Evolutionary conservation across 1,284 basidiomycete species (phyloP), one percentile per base, ranked within the genome.

Genomic region (Leccinum cinnamomeum): DNA sequence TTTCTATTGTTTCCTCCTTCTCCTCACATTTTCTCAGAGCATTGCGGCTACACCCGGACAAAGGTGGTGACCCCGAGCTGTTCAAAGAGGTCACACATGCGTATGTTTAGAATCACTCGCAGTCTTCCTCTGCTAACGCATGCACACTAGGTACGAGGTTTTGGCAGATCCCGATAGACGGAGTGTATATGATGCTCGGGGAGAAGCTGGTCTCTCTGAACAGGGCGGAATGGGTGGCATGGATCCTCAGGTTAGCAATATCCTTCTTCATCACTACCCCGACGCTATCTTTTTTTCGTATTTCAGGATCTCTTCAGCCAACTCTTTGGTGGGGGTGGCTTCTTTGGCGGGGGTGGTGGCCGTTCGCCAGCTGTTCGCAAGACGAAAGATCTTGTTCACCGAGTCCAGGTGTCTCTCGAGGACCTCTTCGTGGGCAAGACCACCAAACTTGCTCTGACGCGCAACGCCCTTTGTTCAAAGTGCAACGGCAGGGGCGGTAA

Each of bases 391-490:
- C 92, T 99, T 68, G 92, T 98, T 10, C 97, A 99, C 81, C 93
- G 96, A 64, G 94, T 99, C 70, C 87, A 92, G 73, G 97, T 98
- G 71, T 89, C 95, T 50, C 89, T 99, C 70, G 97, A 99, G 79
- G 97, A 99, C 77, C 87, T 99, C 8, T 99, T 98, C 88, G 94
- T 92, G 77, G 97, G 97, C 79, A 99, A 99, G 81, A 94, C 95
- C 5, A 95, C 96, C 60, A 99, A 99, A 80, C 91, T 99, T 60
- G 94, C 97, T 37, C 85, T 99, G 50, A 98, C 96, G 57, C 94
- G 97, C 71, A 97, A 97, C 73, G 86, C 96, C 66, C 90, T 99
- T 70, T 99, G 97, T 79, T 78, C 81, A 63, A 94, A 95, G 74
- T 99, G 97, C 80, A 90, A 91, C 69, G 97, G 97, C 68, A 95